Evolutionary conservation across 495 filamentous ascomycete genomes (phyloP).

Genomic region (Trichocladium uniseriatum): DNA sequence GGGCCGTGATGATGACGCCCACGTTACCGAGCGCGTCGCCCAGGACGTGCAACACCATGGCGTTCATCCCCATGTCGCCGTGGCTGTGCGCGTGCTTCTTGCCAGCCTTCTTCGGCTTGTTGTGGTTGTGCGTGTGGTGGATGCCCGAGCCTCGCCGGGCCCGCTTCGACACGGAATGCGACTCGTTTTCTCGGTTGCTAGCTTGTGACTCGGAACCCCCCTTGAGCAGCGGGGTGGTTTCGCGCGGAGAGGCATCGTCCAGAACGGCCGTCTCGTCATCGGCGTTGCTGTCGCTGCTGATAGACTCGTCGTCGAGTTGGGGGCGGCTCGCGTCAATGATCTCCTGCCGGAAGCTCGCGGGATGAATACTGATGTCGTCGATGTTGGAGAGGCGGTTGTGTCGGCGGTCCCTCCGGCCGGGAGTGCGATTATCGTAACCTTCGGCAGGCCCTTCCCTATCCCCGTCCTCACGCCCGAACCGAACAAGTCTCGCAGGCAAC

Average conservation of each 20-base stretch:
- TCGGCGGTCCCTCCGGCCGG: slow-evolving; percentile 39
- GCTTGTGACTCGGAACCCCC: slow-evolving; percentile 6
- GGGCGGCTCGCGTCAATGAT: slow-evolving; percentile 67
- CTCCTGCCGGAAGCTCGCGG: slow-evolving; percentile 81
- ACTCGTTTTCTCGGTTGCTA: slow-evolving; percentile 10
- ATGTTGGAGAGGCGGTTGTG: slow-evolving; percentile 45
- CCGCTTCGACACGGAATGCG: slow-evolving; percentile 20
- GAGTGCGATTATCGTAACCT: slow-evolving; percentile 6
- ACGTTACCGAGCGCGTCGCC: slow-evolving; percentile 96
- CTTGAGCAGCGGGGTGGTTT: slow-evolving; percentile 38
- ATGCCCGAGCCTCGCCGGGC: slow-evolving; percentile 33
- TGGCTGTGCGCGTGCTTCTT: slow-evolving; percentile 65
- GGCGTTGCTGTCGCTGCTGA: slow-evolving; percentile 40
- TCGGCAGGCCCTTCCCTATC: not conserved
- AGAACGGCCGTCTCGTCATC: slow-evolving; percentile 36
- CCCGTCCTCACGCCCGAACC: slow-evolving; percentile 16
- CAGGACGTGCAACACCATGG: slow-evolving; percentile 91
- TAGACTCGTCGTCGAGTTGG: slow-evolving; percentile 40
- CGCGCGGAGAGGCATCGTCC: slow-evolving; percentile 23
- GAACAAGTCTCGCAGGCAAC: slow-evolving; percentile 28
- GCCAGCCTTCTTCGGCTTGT: slow-evolving; percentile 57
- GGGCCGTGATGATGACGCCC: slow-evolving; percentile 86
- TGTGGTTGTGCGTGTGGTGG: slow-evolving; percentile 70
- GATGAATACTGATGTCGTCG: slow-evolving; percentile 75
- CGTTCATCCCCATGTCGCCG: slow-evolving; percentile 91